phyloP scores from a whole-genome alignment of 1,139 yeast species.

The Geotrichum armillariae region DNA sequence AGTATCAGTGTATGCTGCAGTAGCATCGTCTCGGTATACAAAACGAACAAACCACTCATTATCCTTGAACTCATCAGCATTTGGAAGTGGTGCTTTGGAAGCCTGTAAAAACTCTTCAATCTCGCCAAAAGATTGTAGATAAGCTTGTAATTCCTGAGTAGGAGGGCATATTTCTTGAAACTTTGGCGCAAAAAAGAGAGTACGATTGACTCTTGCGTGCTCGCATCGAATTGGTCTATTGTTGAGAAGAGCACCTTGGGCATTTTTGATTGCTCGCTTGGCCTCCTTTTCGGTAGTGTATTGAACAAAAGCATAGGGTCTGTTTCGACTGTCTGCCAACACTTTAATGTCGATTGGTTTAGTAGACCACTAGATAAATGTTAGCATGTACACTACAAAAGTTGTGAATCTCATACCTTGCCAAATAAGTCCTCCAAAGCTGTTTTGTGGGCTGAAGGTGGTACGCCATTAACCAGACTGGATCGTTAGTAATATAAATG shows the following conservation, averaged over 20 bases:
- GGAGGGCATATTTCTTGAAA: conserved; percentile 10
- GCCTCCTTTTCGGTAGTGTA: conserved; percentile 73
- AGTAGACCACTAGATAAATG: conserved; percentile 39
- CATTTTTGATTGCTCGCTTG: conserved; percentile 61
- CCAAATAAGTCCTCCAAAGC: conserved; percentile 59
- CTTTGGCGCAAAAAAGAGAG: conserved; percentile 50
- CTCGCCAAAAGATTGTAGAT: conserved; percentile 63
- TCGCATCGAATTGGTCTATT: conserved; percentile 85
- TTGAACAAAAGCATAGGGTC: conserved; percentile 96
- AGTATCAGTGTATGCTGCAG: conserved; percentile 66
- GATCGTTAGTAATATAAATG: not conserved
- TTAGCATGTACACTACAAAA: not conserved
- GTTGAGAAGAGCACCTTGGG: conserved; percentile 67
- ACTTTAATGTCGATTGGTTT: conserved; percentile 59
- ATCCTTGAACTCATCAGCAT: conserved; percentile 25
- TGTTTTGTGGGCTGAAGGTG: conserved; percentile 20
- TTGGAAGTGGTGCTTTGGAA: conserved; percentile 33
- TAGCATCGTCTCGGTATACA: conserved; percentile 87
- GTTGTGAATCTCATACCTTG: conserved; percentile 30
- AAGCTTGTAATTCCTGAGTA: conserved; percentile 39
- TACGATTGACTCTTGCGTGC: conserved; percentile 86
- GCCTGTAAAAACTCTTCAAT: conserved; percentile 58
- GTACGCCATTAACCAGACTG: conserved; percentile 23
- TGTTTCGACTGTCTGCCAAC: conserved; percentile 72
- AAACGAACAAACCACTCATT: conserved; percentile 78